These are phyloP conservation scores for Oryza officinalis DNA, from an alignment of 176 grass and related monocot genomes.

Conservation along the genomic window DNA sequence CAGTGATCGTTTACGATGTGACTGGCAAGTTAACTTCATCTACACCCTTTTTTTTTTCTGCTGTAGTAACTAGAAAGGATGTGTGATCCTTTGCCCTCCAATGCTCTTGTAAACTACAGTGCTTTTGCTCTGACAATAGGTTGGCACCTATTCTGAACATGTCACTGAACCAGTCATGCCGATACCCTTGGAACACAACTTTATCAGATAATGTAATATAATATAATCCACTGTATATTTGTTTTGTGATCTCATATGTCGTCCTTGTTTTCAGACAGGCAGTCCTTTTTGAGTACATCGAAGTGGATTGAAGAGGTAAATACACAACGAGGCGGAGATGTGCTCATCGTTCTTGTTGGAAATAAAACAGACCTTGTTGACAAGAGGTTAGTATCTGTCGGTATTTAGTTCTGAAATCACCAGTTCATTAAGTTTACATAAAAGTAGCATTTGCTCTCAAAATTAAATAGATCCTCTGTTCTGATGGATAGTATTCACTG, in stretches of 20 bases:
- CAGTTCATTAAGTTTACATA: background rate
- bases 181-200: background rate
- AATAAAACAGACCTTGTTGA: slow-evolving; percentile 85
- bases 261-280: slow-evolving; percentile 51
- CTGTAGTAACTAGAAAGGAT: background rate
- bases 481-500: background rate
- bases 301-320: slow-evolving; percentile 85
- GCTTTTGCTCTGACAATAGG: background rate
- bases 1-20: slow-evolving; percentile 80
- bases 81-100: background rate
- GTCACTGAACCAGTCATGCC: background rate
- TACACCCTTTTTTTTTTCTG: background rate
- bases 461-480: background rate
- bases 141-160: background rate
- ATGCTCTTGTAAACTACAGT: background rate
- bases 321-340: slow-evolving; percentile 56
- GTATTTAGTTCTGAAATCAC: background rate
- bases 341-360: slow-evolving; percentile 83
- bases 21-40: slow-evolving; percentile 46
- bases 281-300: slow-evolving; percentile 72
- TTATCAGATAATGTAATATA: background rate
- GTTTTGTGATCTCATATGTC: background rate
- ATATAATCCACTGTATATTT: background rate
- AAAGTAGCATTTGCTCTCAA: background rate
- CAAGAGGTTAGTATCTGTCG: slow-evolving; percentile 49